These are phyloP conservation scores for Mollisia scopiformis DNA, from an alignment of 2,329 filamentous ascomycete genomes.

Conservation along the genomic window DNA sequence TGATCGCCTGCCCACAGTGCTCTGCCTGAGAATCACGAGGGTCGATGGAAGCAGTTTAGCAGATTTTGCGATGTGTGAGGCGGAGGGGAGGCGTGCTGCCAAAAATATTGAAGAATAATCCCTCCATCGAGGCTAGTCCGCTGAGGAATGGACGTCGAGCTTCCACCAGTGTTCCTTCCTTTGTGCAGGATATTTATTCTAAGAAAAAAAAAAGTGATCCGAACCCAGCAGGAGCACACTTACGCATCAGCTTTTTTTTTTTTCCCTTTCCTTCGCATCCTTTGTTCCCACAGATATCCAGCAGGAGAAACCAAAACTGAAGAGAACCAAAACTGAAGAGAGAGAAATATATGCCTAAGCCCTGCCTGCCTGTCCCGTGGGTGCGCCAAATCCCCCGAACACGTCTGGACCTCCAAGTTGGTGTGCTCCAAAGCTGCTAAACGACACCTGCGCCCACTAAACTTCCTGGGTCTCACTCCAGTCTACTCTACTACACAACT, in stretches of 20 bases:
- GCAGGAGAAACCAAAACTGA: background rate
- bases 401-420: background rate
- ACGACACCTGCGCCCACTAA: too few relatives aligned
- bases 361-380: too few relatives aligned
- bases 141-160: background rate
- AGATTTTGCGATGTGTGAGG: conserved; percentile 4
- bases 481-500: background rate
- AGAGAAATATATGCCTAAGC: background rate
- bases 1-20: too few relatives aligned
- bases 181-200: too few relatives aligned
- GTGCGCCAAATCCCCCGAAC: background rate
- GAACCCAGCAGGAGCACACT: background rate
- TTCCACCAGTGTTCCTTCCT: too few relatives aligned
- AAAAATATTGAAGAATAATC: background rate
- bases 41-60: conserved; percentile 13
- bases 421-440: too few relatives aligned
- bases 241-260: background rate
- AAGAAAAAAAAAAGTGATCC: too few relatives aligned
- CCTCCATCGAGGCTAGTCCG: background rate
- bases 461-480: background rate
- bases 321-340: too few relatives aligned
- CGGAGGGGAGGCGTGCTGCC: background rate
- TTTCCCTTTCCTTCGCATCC: too few relatives aligned
- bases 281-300: background rate
- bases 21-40: conserved; percentile 29